A percentile compares a stretch with the other conserved stretches of the same genome.
Conservation (phyloP, 306 rosid genomes). For the Purshia tridentata region DNA sequence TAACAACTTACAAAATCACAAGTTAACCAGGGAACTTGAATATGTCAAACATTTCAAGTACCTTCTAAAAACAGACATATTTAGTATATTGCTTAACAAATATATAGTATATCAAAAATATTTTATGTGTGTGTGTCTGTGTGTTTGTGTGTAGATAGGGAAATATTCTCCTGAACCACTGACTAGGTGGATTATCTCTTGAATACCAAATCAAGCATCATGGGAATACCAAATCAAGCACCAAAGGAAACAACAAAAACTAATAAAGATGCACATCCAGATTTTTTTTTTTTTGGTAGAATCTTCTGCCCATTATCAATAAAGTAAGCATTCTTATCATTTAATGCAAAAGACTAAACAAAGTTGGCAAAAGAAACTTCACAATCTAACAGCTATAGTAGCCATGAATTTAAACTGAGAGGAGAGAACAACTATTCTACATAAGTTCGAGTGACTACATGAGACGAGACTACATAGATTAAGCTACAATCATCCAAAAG, state of each 20-base stretch:
- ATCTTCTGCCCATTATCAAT: background rate
- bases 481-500: slow-evolving; percentile 17
- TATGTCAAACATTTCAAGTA: no score
- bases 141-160: no score
- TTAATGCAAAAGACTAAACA: slow-evolving; percentile 6
- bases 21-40: no score
- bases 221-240: background rate
- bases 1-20: no score
- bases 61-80: no score
- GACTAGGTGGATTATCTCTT: no score
- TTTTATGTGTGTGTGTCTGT: no score
- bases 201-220: background rate
- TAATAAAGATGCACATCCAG: background rate
- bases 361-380: background rate
- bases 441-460: background rate
- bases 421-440: slow-evolving; percentile 7
- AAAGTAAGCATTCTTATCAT: background rate
- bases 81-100: no score
- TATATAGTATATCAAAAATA: no score
- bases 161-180: no score
- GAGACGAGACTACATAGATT: background rate
- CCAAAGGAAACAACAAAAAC: background rate
- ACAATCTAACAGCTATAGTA: background rate
- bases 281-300: no score
- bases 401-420: background rate